Conservation (phyloP, 345 rosid species). For the Rhodomyrtus tomentosa region DNA sequence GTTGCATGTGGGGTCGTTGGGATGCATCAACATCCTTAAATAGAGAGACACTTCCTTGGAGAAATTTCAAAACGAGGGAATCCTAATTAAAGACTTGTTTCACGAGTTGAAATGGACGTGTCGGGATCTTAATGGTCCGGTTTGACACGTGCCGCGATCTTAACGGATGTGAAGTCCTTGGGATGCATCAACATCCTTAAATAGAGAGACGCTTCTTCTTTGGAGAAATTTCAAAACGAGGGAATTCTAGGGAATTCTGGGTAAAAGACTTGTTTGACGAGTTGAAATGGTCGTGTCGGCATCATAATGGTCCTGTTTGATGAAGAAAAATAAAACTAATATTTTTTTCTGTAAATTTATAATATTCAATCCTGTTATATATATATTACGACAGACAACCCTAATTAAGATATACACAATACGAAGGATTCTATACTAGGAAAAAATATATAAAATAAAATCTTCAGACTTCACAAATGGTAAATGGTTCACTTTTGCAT, state of each 20-base stretch:
- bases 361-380: too few relatives aligned
- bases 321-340: too few relatives aligned
- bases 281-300: background rate
- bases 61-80: background rate
- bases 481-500: too few relatives aligned
- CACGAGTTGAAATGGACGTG: background rate
- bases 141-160: too few relatives aligned
- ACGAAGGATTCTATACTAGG: too few relatives aligned
- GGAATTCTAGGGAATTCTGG: background rate
- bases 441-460: too few relatives aligned
- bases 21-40: background rate
- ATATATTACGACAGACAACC: too few relatives aligned
- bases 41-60: background rate
- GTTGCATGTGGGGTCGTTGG: background rate
- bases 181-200: background rate
- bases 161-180: background rate
- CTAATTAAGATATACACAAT: too few relatives aligned
- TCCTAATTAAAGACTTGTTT: accelerated
- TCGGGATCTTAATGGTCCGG: background rate
- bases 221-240: background rate
- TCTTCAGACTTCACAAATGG: too few relatives aligned
- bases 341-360: too few relatives aligned
- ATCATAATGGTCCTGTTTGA: background rate
- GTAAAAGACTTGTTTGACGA: accelerated
- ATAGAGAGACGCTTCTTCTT: background rate